phyloP scores from a whole-genome alignment of 2,329 filamentous ascomycete genomes.

The Fusarium sp. region DNA sequence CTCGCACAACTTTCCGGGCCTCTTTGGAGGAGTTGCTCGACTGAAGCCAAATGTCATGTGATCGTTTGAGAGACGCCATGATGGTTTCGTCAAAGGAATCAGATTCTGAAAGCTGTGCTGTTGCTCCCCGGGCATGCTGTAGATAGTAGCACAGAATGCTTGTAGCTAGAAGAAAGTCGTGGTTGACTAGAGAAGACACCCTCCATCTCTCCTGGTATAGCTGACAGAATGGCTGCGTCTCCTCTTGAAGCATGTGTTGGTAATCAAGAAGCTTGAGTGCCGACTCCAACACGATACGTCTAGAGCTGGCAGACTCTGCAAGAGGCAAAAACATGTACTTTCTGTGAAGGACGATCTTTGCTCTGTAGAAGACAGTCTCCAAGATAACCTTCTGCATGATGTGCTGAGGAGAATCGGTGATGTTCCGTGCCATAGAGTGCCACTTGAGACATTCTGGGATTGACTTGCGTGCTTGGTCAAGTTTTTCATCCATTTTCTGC shows the following conservation, averaged over 20 bases:
- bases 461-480: not conserved
- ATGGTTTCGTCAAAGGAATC: not conserved
- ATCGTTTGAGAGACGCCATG: not conserved
- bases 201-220: constrained; percentile 21
- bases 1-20: constrained; percentile 5
- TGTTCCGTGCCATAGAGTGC: constrained; percentile 8
- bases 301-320: not conserved
- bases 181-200: constrained; percentile 4
- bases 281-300: constrained; percentile 8
- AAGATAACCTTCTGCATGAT: constrained; percentile 8
- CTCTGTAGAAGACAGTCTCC: not conserved
- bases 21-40: not conserved
- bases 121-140: not conserved
- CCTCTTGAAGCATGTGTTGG: constrained; percentile 16
- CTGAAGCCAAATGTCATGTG: constrained; percentile 11
- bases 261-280: constrained; percentile 17
- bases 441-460: constrained; percentile 16
- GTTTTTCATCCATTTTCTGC: constrained; percentile 5
- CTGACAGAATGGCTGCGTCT: constrained; percentile 9
- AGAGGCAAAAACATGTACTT: constrained; percentile 1
- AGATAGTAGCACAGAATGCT: constrained; percentile 9
- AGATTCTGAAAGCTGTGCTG: not conserved
- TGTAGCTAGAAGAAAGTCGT: constrained; percentile 1
- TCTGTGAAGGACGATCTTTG: constrained; percentile 14
- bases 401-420: constrained; percentile 12